A percentile compares a stretch with the other conserved stretches of the same genome.
Evolutionary conservation across 768 basidiomycete species (phyloP).

Genomic region (Auriscalpium orientale): DNA sequence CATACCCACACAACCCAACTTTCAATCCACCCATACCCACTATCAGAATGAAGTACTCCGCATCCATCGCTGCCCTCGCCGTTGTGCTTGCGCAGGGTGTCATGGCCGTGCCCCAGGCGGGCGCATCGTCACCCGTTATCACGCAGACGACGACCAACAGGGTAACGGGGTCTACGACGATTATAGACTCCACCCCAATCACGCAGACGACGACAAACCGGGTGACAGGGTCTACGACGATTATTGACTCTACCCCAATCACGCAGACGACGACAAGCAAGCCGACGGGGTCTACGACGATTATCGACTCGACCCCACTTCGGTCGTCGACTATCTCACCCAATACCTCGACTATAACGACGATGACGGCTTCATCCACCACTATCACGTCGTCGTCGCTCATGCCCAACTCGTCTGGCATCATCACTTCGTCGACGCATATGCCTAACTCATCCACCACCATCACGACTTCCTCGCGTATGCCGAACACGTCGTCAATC

Average conservation of each 20-base stretch:
- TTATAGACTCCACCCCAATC: too few species aligned
- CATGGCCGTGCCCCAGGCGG: slow-evolving; percentile 13
- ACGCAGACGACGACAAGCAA: neutral
- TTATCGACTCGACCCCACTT: neutral
- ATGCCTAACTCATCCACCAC: neutral
- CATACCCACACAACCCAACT: neutral
- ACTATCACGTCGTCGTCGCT: slow-evolving; percentile 1
- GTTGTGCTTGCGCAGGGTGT: slow-evolving; percentile 8
- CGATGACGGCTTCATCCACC: neutral
- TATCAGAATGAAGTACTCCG: slow-evolving; percentile 15
- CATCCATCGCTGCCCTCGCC: slow-evolving; percentile 17
- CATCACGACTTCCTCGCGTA: neutral
- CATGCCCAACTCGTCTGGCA: slow-evolving; percentile 9
- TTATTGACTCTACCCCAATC: neutral
- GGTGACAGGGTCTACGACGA: too few species aligned
- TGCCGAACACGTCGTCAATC: neutral
- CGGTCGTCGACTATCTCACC: neutral
- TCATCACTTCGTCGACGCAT: neutral
- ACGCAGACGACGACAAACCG: neutral
- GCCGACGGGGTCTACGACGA: neutral
- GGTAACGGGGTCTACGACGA: too few species aligned
- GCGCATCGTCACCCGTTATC: neutral
- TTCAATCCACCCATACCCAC: neutral
- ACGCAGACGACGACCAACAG: neutral
- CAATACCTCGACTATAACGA: neutral